phyloP scores from a whole-genome alignment of 139 green algal genomes.

The Marvania coccoides region DNA sequence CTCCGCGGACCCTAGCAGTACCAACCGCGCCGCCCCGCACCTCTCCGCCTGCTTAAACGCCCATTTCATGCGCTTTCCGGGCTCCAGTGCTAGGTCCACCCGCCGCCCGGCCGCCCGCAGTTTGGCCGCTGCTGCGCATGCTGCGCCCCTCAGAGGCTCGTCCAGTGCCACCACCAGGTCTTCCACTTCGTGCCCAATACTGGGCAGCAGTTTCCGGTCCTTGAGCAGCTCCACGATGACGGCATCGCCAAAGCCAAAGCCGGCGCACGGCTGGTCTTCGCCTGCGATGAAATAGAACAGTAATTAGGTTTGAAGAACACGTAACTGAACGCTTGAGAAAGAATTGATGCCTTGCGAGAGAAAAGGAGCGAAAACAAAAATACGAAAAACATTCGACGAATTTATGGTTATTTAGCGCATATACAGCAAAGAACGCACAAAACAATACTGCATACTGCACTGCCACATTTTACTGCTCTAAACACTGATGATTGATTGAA shows the following conservation, averaged over 20 bases:
- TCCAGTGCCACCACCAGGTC: conserved; percentile 78
- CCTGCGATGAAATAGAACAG: too few relatives aligned
- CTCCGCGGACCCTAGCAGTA: conserved; percentile 78
- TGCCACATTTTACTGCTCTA: too few relatives aligned
- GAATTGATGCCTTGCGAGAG: too few relatives aligned
- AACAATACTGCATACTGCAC: too few relatives aligned
- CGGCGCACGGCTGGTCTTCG: conserved; percentile 68
- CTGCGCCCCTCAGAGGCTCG: conserved; percentile 45
- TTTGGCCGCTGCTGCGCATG: conserved; percentile 49
- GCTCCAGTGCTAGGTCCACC: conserved; percentile 91
- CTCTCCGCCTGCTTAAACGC: conserved; percentile 70
- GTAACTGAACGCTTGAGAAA: too few relatives aligned
- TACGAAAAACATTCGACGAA: too few relatives aligned
- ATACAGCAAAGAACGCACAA: too few relatives aligned
- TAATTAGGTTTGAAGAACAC: too few relatives aligned
- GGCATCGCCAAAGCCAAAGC: conserved; percentile 94
- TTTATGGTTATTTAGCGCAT: too few relatives aligned
- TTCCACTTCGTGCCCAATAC: conserved; percentile 59
- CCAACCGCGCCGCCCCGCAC: conserved; percentile 49
- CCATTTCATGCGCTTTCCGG: conserved; percentile 83
- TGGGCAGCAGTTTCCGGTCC: conserved; percentile 69
- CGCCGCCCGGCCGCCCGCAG: conserved; percentile 57
- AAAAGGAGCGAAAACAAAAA: too few relatives aligned
- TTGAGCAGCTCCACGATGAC: conserved; percentile 97
- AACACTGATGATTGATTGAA: too few relatives aligned